A percentile compares a stretch with the other conserved stretches of the same genome.
phyloP scores from a whole-genome alignment of 352 stramenopile genomes.

The Phytopythium boreale region DNA sequence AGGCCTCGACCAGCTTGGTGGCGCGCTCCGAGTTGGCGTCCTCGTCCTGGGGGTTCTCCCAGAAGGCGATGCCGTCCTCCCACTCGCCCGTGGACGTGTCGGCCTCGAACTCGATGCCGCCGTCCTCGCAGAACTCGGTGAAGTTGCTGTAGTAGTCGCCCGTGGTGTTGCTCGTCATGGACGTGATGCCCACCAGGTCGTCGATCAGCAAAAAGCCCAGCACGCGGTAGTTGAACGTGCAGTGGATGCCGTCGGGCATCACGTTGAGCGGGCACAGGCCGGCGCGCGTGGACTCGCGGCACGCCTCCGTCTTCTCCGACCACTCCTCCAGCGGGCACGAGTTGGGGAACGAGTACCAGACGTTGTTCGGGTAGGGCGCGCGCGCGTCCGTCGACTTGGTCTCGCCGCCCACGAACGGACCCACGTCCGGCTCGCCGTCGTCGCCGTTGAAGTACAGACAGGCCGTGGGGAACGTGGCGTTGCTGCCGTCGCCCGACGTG shows the following conservation, averaged over 20 bases:
- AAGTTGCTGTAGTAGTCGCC: slow-evolving; percentile 32
- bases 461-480: slow-evolving; percentile 32
- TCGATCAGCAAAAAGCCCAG: slow-evolving; percentile 45
- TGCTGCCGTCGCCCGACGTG: slow-evolving; percentile 15
- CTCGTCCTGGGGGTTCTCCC: slow-evolving; percentile 38
- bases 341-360: slow-evolving; percentile 76
- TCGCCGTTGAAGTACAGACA: slow-evolving; percentile 75
- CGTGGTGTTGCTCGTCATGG: slow-evolving; percentile 26
- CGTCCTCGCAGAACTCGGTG: slow-evolving; percentile 38
- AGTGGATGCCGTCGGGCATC: slow-evolving; percentile 36
- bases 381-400: slow-evolving; percentile 32
- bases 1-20: slow-evolving; percentile 26
- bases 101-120: slow-evolving; percentile 42
- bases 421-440: slow-evolving; percentile 50
- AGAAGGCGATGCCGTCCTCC: slow-evolving; percentile 40
- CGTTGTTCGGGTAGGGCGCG: slow-evolving; percentile 41
- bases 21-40: slow-evolving; percentile 27
- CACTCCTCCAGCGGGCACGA: slow-evolving; percentile 42
- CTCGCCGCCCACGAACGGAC: slow-evolving; percentile 56
- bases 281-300: slow-evolving; percentile 19
- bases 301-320: slow-evolving; percentile 19
- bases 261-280: slow-evolving; percentile 35
- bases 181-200: slow-evolving; percentile 54
- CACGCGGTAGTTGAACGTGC: slow-evolving; percentile 42
- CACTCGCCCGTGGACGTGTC: slow-evolving; percentile 19